A percentile compares a stretch with the other conserved stretches of the same genome.
Conservation (phyloP, 106 monocot species). For the Alisma plantagoaquatica region DNA sequence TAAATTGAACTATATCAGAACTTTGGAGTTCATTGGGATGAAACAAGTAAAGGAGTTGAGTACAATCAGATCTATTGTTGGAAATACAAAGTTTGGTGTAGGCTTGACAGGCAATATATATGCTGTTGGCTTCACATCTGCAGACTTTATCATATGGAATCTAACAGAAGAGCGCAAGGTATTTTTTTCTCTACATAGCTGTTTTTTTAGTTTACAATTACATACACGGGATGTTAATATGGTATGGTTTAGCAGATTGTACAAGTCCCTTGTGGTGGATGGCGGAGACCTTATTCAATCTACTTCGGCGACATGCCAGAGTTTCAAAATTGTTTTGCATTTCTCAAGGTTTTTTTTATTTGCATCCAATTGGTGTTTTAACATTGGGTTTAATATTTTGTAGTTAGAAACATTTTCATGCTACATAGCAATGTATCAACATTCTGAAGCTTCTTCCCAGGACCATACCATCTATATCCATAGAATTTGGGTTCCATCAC, state of each 20-base stretch:
- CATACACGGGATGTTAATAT: no score
- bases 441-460: constrained; percentile 30
- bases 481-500: constrained; percentile 42
- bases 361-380: no score
- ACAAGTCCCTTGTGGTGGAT: constrained; percentile 88
- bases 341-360: constrained; percentile 85
- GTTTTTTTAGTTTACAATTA: background rate
- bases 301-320: constrained; percentile 63
- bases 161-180: constrained; percentile 75
- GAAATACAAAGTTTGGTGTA: constrained; percentile 9
- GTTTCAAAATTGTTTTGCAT: constrained; percentile 85
- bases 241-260: constrained; percentile 32
- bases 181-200: background rate
- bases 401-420: no score
- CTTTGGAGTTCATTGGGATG: constrained; percentile 77
- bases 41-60: constrained; percentile 85
- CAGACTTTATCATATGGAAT: constrained; percentile 83
- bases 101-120: constrained; percentile 25
- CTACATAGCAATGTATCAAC: no score
- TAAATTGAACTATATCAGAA: constrained; percentile 33
- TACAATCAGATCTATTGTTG: constrained; percentile 44
- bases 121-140: constrained; percentile 81
- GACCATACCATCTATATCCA: constrained; percentile 66
- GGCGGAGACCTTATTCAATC: constrained; percentile 83
- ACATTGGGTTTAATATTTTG: no score